A percentile compares a stretch with the other conserved stretches of the same genome.
Conservation (phyloP, 2,329 filamentous ascomycete species). For the Purpureocillium takamizusanense region DNA sequence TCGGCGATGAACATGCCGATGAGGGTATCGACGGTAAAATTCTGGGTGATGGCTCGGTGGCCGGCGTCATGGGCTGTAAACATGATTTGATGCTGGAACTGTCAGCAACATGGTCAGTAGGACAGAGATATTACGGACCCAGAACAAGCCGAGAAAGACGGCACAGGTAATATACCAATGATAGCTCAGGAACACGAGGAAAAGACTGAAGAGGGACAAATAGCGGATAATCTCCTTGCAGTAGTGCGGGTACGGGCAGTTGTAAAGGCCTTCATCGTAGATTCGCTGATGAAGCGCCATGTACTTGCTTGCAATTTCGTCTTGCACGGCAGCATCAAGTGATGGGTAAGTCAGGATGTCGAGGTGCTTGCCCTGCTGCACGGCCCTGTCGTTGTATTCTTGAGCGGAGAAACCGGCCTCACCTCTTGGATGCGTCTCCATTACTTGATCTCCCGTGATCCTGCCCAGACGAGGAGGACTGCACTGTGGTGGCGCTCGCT, state of each 20-base stretch:
- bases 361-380: slow-evolving; percentile 22
- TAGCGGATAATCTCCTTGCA: slow-evolving; percentile 50
- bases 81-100: slow-evolving; percentile 54
- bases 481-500: too few relatives aligned
- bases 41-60: slow-evolving; percentile 52
- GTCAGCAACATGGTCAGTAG: slow-evolving; percentile 8
- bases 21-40: slow-evolving; percentile 47
- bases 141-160: slow-evolving; percentile 51
- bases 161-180: slow-evolving; percentile 51
- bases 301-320: slow-evolving; percentile 46
- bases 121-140: slow-evolving; percentile 28
- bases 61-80: slow-evolving; percentile 59
- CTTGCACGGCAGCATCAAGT: slow-evolving; percentile 43
- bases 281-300: slow-evolving; percentile 45
- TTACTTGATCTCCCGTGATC: too few relatives aligned
- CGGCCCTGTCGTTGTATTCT: slow-evolving; percentile 25
- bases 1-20: slow-evolving; percentile 56
- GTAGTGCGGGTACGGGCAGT: slow-evolving; percentile 50
- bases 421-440: background rate
- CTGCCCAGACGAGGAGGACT: too few relatives aligned
- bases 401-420: slow-evolving; percentile 1
- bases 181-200: slow-evolving; percentile 33
- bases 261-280: slow-evolving; percentile 45
- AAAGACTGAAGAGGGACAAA: slow-evolving; percentile 36
- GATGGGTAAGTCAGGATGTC: slow-evolving; percentile 38